Conservation (phyloP, 305 asterid species). For the Solanum hybrid region DNA sequence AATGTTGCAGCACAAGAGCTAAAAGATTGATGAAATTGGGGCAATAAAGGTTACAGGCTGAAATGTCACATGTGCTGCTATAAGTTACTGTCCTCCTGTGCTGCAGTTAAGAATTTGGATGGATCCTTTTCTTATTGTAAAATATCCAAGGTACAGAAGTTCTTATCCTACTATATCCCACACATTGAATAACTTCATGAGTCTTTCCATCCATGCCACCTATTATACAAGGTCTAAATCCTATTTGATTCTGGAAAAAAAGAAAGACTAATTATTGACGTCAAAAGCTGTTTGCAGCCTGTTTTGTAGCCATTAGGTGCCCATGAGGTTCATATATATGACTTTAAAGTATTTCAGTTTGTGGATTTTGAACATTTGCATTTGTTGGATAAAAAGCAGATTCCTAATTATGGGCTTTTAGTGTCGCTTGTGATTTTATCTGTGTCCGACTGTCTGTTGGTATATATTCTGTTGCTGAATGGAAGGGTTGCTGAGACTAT, state of each 20-base stretch:
- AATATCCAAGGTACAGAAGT: constrained; percentile 51
- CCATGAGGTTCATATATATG: not conserved
- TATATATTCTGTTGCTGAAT: not conserved
- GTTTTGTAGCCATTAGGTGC: not conserved
- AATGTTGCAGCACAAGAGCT: constrained; percentile 81
- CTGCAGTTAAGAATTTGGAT: constrained; percentile 50
- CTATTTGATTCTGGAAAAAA: not conserved
- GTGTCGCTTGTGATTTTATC: not conserved
- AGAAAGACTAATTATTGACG: not conserved
- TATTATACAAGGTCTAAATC: not conserved
- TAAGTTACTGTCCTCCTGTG: constrained; percentile 38
- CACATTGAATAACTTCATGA: not conserved
- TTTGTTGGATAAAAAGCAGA: not conserved
- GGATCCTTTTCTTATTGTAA: constrained; percentile 38
- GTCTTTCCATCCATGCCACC: not conserved
- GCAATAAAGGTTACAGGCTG: constrained; percentile 77
- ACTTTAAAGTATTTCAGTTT: not conserved
- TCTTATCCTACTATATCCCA: constrained; percentile 4
- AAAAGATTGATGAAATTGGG: constrained; percentile 84
- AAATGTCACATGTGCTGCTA: constrained; percentile 32
- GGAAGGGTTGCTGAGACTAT: not conserved
- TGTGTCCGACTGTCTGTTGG: not conserved
- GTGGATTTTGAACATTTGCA: not conserved
- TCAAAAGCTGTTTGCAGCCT: not conserved
- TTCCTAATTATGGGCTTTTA: not conserved